Evolutionary conservation across 106 monocot genomes (phyloP).

Genomic region (Dendrobium nobile): DNA sequence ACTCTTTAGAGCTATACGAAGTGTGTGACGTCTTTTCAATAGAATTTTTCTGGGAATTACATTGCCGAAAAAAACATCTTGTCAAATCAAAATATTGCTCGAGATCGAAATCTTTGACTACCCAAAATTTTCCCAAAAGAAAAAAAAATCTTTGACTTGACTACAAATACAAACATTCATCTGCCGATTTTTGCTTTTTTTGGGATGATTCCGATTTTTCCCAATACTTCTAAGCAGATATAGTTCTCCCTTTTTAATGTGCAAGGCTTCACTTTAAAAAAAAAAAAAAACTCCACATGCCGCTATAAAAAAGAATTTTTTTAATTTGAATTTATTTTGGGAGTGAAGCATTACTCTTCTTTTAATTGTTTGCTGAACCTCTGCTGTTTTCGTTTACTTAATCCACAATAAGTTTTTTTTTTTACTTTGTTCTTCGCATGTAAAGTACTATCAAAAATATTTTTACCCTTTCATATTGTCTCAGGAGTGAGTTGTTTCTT

Average conservation of each 20-base stretch:
- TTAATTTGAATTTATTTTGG: too few relatives aligned
- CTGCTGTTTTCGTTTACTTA: not conserved
- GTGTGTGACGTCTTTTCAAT: not conserved
- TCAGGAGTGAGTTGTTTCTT: not conserved
- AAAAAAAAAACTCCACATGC: too few relatives aligned
- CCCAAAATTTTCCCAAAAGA: too few relatives aligned
- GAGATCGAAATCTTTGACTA: not conserved
- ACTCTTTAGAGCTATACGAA: not conserved
- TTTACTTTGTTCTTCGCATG: not conserved
- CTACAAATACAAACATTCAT: not conserved
- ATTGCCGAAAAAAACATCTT: not conserved
- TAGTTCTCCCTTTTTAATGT: not conserved
- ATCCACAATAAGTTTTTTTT: not conserved
- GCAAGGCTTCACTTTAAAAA: not conserved
- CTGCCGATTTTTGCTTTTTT: not conserved
- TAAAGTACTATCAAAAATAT: not conserved
- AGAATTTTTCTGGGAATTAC: not conserved
- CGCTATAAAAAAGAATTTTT: too few relatives aligned
- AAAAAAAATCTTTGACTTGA: not conserved
- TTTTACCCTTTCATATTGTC: not conserved
- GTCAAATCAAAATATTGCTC: not conserved
- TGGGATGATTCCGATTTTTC: too few relatives aligned
- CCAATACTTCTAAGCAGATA: not conserved
- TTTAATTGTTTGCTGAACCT: not conserved
- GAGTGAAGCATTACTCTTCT: not conserved